Evolutionary conservation across 805 yeast species (phyloP).

Genomic region (Candida silvicultrix): DNA sequence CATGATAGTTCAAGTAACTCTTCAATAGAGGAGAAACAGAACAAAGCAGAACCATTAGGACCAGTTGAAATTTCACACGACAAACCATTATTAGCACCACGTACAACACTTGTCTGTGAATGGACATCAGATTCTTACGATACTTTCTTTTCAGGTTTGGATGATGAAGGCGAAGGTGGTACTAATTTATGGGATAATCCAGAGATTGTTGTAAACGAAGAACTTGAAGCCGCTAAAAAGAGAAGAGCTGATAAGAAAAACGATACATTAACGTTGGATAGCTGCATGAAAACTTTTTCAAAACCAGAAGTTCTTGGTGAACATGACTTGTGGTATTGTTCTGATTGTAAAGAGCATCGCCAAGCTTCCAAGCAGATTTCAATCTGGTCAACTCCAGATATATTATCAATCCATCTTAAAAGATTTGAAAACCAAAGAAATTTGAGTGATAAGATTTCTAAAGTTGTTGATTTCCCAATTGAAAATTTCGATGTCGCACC

Average conservation of each 20-base stretch:
- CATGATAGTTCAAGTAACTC: neutral
- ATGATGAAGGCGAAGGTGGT: conserved; percentile 39
- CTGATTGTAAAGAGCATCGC: conserved; percentile 79
- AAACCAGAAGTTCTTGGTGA: conserved; percentile 81
- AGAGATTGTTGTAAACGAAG: conserved; percentile 43
- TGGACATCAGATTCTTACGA: conserved; percentile 50
- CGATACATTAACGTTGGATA: conserved; percentile 52
- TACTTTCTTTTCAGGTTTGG: conserved; percentile 45
- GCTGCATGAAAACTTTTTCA: conserved; percentile 71
- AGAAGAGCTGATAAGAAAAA: conserved; percentile 23
- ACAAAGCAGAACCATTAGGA: neutral
- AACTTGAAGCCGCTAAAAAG: conserved; percentile 41
- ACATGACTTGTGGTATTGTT: conserved; percentile 92
- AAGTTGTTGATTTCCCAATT: conserved; percentile 81
- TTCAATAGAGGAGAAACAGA: neutral
- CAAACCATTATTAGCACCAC: conserved; percentile 20
- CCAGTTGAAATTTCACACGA: neutral
- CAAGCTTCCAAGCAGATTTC: conserved; percentile 89
- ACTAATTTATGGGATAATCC: conserved; percentile 52
- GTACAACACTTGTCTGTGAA: conserved; percentile 52
- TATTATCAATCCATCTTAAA: conserved; percentile 82
- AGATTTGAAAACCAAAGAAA: conserved; percentile 81
- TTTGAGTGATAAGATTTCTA: conserved; percentile 85
- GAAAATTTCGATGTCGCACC: conserved; percentile 67
- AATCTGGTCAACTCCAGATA: conserved; percentile 91